These are phyloP conservation scores for Ogataea polymorpha DNA, from an alignment of 805 yeast species.

Conservation along the genomic window DNA sequence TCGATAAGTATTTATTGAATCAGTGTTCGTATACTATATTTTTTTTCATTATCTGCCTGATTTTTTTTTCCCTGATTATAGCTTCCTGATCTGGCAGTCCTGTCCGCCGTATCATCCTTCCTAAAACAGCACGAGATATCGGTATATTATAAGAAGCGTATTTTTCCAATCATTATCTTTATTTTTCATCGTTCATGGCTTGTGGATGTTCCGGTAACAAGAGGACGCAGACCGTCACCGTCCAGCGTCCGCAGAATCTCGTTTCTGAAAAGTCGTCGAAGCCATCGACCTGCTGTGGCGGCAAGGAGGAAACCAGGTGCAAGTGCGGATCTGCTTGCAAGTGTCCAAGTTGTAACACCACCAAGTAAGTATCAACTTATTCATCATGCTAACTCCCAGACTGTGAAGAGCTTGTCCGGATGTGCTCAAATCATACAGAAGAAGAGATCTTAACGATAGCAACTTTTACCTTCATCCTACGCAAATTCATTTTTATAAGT, in stretches of 20 bases:
- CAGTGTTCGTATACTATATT: background rate
- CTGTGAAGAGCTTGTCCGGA: background rate
- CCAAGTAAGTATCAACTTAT: slow-evolving; percentile 24
- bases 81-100: slow-evolving; percentile 10
- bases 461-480: too few species aligned
- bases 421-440: too few species aligned
- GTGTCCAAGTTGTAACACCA: slow-evolving; percentile 37
- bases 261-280: slow-evolving; percentile 1
- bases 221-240: slow-evolving; percentile 1
- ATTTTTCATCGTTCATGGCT: slow-evolving; percentile 21
- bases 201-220: slow-evolving; percentile 21
- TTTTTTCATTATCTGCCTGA: background rate
- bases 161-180: slow-evolving; percentile 2
- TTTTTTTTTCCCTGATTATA: slow-evolving; percentile 5
- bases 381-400: slow-evolving; percentile 1
- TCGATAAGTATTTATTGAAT: background rate
- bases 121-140: slow-evolving; percentile 4
- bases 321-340: slow-evolving; percentile 35
- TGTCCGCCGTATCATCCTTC: slow-evolving; percentile 14
- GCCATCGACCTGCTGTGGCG: slow-evolving; percentile 26
- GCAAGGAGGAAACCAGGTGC: slow-evolving; percentile 27
- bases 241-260: background rate
- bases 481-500: background rate
- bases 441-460: too few species aligned
- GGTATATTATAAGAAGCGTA: background rate